Evolutionary conservation across 352 stramenopile species (phyloP).

Genomic region (Globisporangium yorkense): DNA sequence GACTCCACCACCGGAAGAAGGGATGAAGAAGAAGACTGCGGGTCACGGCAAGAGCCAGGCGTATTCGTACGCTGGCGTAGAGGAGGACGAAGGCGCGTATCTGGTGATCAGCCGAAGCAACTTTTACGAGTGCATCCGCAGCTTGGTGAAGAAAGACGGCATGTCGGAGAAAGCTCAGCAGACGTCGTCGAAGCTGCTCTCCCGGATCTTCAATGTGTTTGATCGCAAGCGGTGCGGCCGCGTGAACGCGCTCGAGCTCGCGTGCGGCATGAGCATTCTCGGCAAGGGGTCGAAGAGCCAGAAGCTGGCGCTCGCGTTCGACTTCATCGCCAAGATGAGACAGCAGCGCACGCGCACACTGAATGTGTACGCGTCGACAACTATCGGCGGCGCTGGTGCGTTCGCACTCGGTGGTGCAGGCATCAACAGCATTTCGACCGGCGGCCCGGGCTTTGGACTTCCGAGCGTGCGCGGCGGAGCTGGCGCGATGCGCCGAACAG

Average conservation of each 20-base stretch:
- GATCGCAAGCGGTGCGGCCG: conserved; percentile 76
- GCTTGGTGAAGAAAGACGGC: conserved; percentile 64
- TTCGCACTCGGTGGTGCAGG: conserved; percentile 17
- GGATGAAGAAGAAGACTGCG: conserved; percentile 47
- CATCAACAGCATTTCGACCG: conserved; percentile 46
- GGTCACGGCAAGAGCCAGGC: conserved; percentile 28
- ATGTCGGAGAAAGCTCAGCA: conserved; percentile 84
- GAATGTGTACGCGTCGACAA: conserved; percentile 50
- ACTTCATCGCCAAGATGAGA: conserved; percentile 84
- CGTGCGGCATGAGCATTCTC: conserved; percentile 80
- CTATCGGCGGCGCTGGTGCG: conserved; percentile 16
- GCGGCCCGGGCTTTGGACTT: conserved; percentile 42
- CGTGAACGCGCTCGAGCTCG: conserved; percentile 82
- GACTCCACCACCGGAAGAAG: conserved; percentile 64
- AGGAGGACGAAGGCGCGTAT: conserved; percentile 83
- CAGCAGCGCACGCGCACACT: conserved; percentile 70
- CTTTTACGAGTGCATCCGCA: conserved; percentile 87
- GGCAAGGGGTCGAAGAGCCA: conserved; percentile 83
- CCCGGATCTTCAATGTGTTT: conserved; percentile 81
- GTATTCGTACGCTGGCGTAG: conserved; percentile 73
- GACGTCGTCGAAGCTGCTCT: conserved; percentile 78
- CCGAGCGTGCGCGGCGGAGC: conserved; percentile 43
- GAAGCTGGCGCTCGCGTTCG: conserved; percentile 81
- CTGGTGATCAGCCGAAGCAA: conserved; percentile 68
- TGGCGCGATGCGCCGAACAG: conserved; percentile 28